A percentile compares a stretch with the other conserved stretches of the same genome.
phyloP scores from a whole-genome alignment of 1,284 basidiomycete genomes.

The Fomitiporia mediterranea region DNA sequence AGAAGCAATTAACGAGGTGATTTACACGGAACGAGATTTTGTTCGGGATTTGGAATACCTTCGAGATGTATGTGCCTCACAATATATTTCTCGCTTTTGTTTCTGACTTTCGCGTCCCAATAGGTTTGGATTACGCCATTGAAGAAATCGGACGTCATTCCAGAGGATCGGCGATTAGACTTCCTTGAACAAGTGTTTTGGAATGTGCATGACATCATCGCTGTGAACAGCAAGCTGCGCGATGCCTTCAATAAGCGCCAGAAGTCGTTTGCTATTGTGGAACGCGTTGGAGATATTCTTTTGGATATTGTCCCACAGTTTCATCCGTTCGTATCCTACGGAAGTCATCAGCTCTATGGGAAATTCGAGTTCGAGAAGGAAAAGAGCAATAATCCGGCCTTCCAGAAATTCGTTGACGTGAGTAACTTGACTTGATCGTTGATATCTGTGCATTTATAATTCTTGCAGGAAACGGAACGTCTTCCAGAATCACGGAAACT shows the following conservation, averaged over 20 bases:
- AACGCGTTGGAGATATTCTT: conserved; percentile 89
- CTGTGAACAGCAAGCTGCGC: conserved; percentile 84
- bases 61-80: conserved; percentile 69
- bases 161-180: conserved; percentile 71
- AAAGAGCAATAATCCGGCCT: conserved; percentile 89
- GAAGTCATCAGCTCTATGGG: conserved; percentile 95
- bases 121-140: conserved; percentile 91
- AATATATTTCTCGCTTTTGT: too few species aligned
- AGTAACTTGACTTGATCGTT: conserved; percentile 25
- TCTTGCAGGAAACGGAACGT: conserved; percentile 76
- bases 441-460: conserved; percentile 10
- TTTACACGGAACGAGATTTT: conserved; percentile 98
- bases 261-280: conserved; percentile 90
- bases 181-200: conserved; percentile 97
- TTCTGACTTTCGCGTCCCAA: too few species aligned
- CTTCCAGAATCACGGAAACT: conserved; percentile 94
- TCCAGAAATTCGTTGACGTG: conserved; percentile 95
- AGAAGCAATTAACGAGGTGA: conserved; percentile 98
- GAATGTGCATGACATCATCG: conserved; percentile 94
- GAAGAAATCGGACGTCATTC: conserved; percentile 73
- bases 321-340: conserved; percentile 90
- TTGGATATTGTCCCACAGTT: conserved; percentile 88
- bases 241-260: conserved; percentile 96
- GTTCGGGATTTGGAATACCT: conserved; percentile 98
- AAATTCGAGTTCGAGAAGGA: conserved; percentile 99